Conservation (phyloP, 345 rosid species). For the Syzygium jambos region DNA sequence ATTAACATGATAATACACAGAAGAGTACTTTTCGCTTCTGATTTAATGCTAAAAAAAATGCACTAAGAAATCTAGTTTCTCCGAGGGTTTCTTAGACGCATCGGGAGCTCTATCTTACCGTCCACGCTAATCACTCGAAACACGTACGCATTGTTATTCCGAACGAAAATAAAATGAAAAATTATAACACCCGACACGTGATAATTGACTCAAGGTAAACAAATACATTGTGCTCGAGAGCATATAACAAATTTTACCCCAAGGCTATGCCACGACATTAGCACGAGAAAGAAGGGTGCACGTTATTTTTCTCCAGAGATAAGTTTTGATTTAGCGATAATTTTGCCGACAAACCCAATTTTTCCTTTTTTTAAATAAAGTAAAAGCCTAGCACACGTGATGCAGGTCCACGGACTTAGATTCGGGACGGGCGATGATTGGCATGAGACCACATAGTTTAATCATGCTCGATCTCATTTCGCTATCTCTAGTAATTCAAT, state of each 20-base stretch:
- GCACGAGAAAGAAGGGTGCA: not conserved
- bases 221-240: too few species aligned
- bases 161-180: not conserved
- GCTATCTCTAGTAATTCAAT: not conserved
- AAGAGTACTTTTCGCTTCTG: not conserved
- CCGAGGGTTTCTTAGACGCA: not conserved
- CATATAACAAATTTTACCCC: not conserved
- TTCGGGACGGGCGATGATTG: not conserved
- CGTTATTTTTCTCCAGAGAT: not conserved
- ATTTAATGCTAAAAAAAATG: not conserved
- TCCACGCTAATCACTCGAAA: not conserved
- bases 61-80: not conserved
- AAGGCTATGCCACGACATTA: rapidly evolving
- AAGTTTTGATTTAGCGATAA: not conserved
- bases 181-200: not conserved
- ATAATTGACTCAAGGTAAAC: not conserved
- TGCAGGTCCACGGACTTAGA: not conserved
- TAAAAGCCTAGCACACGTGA: not conserved
- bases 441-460: not conserved
- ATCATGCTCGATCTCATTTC: not conserved
- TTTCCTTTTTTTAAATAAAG: not conserved
- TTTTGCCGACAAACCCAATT: rapidly evolving
- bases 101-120: not conserved
- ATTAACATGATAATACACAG: not conserved
- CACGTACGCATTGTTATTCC: not conserved